Evolutionary conservation across 2,329 filamentous ascomycete species (phyloP), one percentile per base, ranked within the genome.

Genomic region (Zymoseptoria tritici): DNA sequence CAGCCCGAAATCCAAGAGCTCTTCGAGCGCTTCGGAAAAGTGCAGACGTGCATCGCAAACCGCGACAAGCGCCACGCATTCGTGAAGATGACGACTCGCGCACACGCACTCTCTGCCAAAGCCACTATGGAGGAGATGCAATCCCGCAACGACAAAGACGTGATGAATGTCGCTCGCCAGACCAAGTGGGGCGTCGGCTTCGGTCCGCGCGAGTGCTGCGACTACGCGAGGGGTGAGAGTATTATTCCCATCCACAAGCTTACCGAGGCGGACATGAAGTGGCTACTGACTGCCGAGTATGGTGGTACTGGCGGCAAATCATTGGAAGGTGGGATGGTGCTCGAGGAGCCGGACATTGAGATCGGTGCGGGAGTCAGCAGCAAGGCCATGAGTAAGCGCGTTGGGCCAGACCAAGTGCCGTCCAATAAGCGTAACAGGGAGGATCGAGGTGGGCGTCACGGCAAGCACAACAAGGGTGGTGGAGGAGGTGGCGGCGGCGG

Each of bases 181-280:
- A 97, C 93, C 49, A 87, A 94, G 65, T 99, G 94, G 94, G 94
- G 94, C 66, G 94, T 99, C 54, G 94, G 94, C 16, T 99, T 97
- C 71, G 94, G 94, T 2, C 94, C 94, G 52, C 86, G 94, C 70
- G 94, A 99, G 74, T 99, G 94, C 80, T 96, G 91, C 73, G 92
- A 99, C 76, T 99, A 99, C 75, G 83, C 87, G 66, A 94, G 87
- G 9, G 94, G 94, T 55, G 82, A 97, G 74, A 97, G 92, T 73
- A 79, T 96, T 57, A 97, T 99, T 64, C 94, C 94, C 1, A 94
- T 99, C 65, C 83, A 87, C 68, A 89, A 92, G 69, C 84, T 99
- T 59, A 99, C 94, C 1, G 94, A 99, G 67, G 94, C 94, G 24
- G 94, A 99, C 77, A 85, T 90, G 63, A 97, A 97, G 76, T 99